Conservation (phyloP, 106 monocot genomes). For the Iris macrosiphon region DNA sequence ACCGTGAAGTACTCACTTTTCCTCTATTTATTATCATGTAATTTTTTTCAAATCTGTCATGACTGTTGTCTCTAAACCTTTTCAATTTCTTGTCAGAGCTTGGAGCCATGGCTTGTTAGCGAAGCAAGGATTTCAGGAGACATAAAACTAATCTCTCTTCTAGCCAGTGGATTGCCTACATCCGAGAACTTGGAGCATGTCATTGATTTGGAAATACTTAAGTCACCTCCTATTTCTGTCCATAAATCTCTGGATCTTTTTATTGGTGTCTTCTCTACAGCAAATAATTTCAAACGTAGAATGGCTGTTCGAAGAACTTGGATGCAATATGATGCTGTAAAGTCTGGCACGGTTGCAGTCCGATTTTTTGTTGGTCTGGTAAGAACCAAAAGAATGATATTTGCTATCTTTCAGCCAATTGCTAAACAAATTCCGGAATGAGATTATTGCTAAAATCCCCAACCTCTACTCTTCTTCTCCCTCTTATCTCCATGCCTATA, state of each 20-base stretch:
- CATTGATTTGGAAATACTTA: conserved; percentile 57
- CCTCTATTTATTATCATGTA: no score
- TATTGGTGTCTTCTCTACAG: conserved; percentile 84
- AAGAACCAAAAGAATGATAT: conserved; percentile 4
- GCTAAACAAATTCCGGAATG: background rate
- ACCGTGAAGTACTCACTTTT: conserved; percentile 54
- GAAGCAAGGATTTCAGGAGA: conserved; percentile 86
- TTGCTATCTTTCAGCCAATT: background rate
- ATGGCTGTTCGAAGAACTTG: conserved; percentile 94
- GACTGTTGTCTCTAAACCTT: conserved; percentile 1
- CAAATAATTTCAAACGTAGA: conserved; percentile 93
- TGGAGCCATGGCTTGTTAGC: conserved; percentile 93
- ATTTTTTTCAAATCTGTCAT: no score
- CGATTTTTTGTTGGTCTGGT: conserved; percentile 98
- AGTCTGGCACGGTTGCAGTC: conserved; percentile 54
- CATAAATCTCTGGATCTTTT: conserved; percentile 58
- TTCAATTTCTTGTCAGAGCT: conserved; percentile 38
- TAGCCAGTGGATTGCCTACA: conserved; percentile 85
- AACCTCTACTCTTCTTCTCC: no score
- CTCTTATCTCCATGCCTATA: no score
- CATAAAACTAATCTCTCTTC: conserved; percentile 61
- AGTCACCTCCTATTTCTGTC: conserved; percentile 38
- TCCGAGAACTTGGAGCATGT: conserved; percentile 76
- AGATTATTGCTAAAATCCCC: background rate
- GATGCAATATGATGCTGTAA: conserved; percentile 89